Percentiles rank a stretch among this genome's conserved stretches.
Evolutionary conservation across 2,329 filamentous ascomycete genomes (phyloP).

Genomic region (Trichoderma hamatum): DNA sequence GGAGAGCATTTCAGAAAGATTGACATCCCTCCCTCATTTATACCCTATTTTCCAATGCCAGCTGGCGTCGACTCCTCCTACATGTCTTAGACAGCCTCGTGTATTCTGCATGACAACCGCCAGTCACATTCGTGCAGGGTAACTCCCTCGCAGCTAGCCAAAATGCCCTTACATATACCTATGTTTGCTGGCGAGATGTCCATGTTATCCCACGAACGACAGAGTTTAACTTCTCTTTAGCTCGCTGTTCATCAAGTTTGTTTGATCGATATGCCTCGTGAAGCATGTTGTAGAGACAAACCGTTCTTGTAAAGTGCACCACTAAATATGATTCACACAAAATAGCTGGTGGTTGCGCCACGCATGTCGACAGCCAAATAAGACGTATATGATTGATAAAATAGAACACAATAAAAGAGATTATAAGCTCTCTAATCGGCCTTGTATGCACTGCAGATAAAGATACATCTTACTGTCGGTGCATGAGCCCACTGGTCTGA

Average conservation of each 20-base stretch:
- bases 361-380: neutral
- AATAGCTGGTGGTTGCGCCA: neutral
- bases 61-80: neutral
- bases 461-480: neutral
- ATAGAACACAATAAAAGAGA: neutral
- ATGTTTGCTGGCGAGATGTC: neutral
- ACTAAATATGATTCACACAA: neutral
- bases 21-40: neutral
- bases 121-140: neutral
- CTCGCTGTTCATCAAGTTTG: neutral
- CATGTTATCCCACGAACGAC: neutral
- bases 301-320: neutral
- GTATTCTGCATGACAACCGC: neutral
- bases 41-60: neutral
- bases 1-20: neutral
- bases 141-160: neutral
- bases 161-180: neutral
- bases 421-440: neutral
- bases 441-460: neutral
- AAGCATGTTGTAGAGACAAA: neutral
- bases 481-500: neutral
- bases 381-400: neutral
- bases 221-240: neutral
- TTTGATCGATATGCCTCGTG: neutral
- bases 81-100: slow-evolving; percentile 1